Percentiles rank a stretch among this genome's conserved stretches.
These are phyloP conservation scores for Thraustotheca clavata DNA, from an alignment of 352 stramenopile genomes.

Conservation along the genomic window DNA sequence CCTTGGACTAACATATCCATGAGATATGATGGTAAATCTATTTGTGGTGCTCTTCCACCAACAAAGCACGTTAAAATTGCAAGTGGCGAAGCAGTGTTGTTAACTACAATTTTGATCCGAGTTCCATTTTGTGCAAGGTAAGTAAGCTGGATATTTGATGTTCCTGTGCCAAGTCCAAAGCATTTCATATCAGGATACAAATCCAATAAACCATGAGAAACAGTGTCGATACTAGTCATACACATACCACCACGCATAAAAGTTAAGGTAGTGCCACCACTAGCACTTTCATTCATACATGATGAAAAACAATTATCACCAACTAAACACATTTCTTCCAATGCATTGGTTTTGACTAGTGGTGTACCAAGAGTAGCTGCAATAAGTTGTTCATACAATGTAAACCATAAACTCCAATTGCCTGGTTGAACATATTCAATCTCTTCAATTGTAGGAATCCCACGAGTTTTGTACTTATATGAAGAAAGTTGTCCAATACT, in stretches of 20 bases:
- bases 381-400: neutral
- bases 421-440: neutral
- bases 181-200: neutral
- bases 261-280: neutral
- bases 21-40: neutral
- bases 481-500: neutral
- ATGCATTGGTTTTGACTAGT: neutral
- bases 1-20: neutral
- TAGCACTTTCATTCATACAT: neutral
- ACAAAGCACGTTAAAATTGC: neutral
- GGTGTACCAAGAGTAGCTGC: neutral
- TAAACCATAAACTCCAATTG: neutral
- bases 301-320: neutral
- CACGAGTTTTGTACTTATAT: neutral
- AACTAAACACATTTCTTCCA: constrained; percentile 4
- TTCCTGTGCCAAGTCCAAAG: neutral
- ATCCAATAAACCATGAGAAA: neutral
- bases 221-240: neutral
- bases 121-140: neutral
- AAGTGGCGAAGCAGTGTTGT: neutral
- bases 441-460: neutral
- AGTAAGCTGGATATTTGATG: neutral
- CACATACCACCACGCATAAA: neutral
- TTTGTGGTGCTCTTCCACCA: neutral
- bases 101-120: neutral